Base-by-base conservation (phyloP, 257 asterid species). In the Agastache rugosa region DNA sequence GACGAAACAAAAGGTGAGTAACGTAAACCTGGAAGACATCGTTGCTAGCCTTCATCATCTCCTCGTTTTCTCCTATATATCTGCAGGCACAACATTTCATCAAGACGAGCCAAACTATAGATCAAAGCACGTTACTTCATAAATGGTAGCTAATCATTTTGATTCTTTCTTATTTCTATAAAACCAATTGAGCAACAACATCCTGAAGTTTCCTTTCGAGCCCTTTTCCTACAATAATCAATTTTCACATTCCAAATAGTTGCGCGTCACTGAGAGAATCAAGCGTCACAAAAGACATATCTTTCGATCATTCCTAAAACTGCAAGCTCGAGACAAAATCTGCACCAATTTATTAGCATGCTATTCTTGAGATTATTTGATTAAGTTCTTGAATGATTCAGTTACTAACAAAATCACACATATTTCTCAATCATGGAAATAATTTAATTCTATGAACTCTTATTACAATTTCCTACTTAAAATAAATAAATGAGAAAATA, bases 21-120 rank as follows among this genome's bases (percentile, higher is more conserved):
- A 84, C 75, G 76, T 85, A 73, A 78, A 77, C 72, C 76, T 84
- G 65, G 80, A 65, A 17, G 39, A 74, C 39, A 83, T 86, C 87
- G 86, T 88, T 77, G 61, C 73, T 48, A 47, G 59, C 53, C 63
- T 72, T 61, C 62, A 35, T 67, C 19, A 47, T 53, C 63, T 69
- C 66, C 58, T 39, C 5, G 27, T 39, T 6, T 31, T 42, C 64
- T 53, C 62, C 23, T 67, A 73, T 73, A 73, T 73, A 73, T 63
- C 62, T 25, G 44, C 69, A 60, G 27, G 44, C n/a, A 50, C 35
- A 11, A 61, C 55, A 58, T 20, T 72, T 64, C 51, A 44, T 19
- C 63, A 56, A 12, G 35, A 64, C 54, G 20, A 60, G 17, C 23
- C 48, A 54, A 67, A 63, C 9, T 67, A 50, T 25, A 71, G 50